Percentiles rank a stretch among this genome's conserved stretches.
These are phyloP conservation scores for Colletotrichum sp. DNA, from an alignment of 2,329 filamentous ascomycete species.

Conservation along the genomic window DNA sequence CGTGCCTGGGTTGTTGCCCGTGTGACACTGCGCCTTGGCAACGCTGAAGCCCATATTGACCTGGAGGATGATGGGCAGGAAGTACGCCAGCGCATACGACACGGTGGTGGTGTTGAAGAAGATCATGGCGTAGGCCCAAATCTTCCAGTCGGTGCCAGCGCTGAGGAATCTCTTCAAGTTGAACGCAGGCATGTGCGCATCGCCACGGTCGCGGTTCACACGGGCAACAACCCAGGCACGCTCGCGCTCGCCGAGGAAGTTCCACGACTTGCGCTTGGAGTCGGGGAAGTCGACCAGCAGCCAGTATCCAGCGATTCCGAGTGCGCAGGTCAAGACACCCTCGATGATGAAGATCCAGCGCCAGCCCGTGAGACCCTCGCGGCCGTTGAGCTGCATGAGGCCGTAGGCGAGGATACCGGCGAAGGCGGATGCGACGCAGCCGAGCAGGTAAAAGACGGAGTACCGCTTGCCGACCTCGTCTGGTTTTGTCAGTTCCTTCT, in stretches of 20 bases:
- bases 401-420: constrained; percentile 75
- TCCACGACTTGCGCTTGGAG: constrained; percentile 53
- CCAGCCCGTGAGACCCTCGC: constrained; percentile 62
- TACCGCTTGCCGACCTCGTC: constrained; percentile 75
- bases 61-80: constrained; percentile 76
- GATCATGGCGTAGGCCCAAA: constrained; percentile 67
- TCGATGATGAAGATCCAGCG: constrained; percentile 70
- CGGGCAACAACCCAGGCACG: constrained; percentile 56
- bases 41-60: constrained; percentile 68
- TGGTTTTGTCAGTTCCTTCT: constrained; percentile 20
- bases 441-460: constrained; percentile 72
- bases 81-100: constrained; percentile 79
- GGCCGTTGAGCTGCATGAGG: constrained; percentile 67
- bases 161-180: constrained; percentile 50
- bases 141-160: constrained; percentile 56
- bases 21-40: constrained; percentile 69
- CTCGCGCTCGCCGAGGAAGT: constrained; percentile 58
- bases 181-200: constrained; percentile 60
- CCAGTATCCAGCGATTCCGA: constrained; percentile 58
- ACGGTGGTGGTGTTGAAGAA: constrained; percentile 74
- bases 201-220: constrained; percentile 63
- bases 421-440: constrained; percentile 69
- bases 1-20: too few species aligned
- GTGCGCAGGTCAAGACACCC: constrained; percentile 57
- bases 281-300: constrained; percentile 70